Conservation (phyloP, 2,329 filamentous ascomycete species). For the Cytospora chrysosperma region DNA sequence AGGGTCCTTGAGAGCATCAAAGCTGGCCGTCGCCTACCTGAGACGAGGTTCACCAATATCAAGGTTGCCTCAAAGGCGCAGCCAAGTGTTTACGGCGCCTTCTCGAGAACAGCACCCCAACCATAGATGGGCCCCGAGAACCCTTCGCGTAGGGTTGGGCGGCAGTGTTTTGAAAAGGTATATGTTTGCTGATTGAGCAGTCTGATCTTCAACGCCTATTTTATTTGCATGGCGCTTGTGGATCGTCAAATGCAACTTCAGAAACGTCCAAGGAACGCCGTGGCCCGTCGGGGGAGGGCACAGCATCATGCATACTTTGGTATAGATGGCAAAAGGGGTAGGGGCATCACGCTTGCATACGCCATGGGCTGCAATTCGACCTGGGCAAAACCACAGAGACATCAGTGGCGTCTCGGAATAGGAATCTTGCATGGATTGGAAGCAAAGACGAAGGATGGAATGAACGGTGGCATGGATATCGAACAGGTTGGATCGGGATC, state of each 20-base stretch:
- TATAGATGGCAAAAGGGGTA: conserved; percentile 12
- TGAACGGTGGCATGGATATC: neutral
- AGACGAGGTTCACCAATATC: conserved; percentile 67
- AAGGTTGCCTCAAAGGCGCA: conserved; percentile 63
- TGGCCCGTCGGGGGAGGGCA: conserved; percentile 1
- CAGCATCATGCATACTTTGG: conserved; percentile 23
- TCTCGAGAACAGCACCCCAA: conserved; percentile 26
- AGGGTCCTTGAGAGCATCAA: conserved; percentile 85
- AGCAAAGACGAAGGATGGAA: conserved; percentile 12
- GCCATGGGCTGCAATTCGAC: conserved; percentile 3
- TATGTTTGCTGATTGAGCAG: conserved; percentile 22
- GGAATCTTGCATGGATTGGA: conserved; percentile 17
- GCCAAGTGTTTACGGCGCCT: conserved; percentile 57
- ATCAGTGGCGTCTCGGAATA: conserved; percentile 17
- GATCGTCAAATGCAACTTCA: conserved; percentile 4
- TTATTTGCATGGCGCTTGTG: conserved; percentile 14
- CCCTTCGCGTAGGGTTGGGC: neutral
- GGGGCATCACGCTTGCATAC: conserved; percentile 15
- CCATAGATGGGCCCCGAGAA: neutral
- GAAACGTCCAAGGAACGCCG: neutral
- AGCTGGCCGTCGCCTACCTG: conserved; percentile 69
- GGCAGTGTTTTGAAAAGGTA: neutral
- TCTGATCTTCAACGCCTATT: neutral
- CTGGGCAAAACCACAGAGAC: neutral
- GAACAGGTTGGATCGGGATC: neutral